Percentiles rank a stretch among this genome's conserved stretches.
phyloP scores from a whole-genome alignment of 495 filamentous ascomycete species.

The Cercophora scortea region DNA sequence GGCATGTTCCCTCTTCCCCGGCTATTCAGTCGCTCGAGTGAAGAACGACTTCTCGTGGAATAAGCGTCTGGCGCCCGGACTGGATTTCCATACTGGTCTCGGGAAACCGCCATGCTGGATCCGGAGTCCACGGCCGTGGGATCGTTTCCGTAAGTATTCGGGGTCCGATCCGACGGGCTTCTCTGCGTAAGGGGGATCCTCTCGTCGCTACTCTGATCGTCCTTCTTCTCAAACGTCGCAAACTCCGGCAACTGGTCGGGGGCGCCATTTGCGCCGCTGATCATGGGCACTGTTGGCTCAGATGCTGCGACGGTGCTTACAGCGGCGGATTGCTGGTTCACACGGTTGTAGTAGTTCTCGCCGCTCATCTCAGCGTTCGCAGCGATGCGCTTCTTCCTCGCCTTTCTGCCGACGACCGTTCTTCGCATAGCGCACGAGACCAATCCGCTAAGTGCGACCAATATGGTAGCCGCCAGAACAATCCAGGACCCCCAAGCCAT shows the following conservation, averaged over 20 bases:
- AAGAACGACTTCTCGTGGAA: slow-evolving; percentile 52
- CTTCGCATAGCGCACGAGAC: slow-evolving; percentile 96
- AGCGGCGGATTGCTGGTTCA: slow-evolving; percentile 43
- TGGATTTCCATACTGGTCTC: slow-evolving; percentile 66
- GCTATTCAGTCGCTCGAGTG: slow-evolving; percentile 51
- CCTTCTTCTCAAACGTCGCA: slow-evolving; percentile 67
- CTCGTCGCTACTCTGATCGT: slow-evolving; percentile 63
- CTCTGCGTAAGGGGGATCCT: slow-evolving; percentile 69
- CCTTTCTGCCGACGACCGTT: slow-evolving; percentile 85
- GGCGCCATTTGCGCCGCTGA: slow-evolving; percentile 40
- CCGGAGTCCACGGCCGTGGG: slow-evolving; percentile 17
- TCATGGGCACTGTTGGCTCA: slow-evolving; percentile 48
- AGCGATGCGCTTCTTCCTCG: slow-evolving; percentile 80
- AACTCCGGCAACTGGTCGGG: slow-evolving; percentile 63
- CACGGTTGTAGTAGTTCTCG: slow-evolving; percentile 77
- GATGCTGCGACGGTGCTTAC: slow-evolving; percentile 29
- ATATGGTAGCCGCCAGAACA: slow-evolving; percentile 81
- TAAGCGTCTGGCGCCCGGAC: slow-evolving; percentile 41
- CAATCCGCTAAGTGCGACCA: slow-evolving; percentile 75
- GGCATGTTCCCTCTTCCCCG: slow-evolving; percentile 44
- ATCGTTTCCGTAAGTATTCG: slow-evolving; percentile 26
- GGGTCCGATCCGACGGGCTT: slow-evolving; percentile 45
- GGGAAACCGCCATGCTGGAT: slow-evolving; percentile 24
- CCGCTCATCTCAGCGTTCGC: slow-evolving; percentile 95
- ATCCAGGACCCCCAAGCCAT: slow-evolving; percentile 92